Evolutionary conservation across 192 early-diverging fungal species (phyloP).

Genomic region (Podila epicladia): DNA sequence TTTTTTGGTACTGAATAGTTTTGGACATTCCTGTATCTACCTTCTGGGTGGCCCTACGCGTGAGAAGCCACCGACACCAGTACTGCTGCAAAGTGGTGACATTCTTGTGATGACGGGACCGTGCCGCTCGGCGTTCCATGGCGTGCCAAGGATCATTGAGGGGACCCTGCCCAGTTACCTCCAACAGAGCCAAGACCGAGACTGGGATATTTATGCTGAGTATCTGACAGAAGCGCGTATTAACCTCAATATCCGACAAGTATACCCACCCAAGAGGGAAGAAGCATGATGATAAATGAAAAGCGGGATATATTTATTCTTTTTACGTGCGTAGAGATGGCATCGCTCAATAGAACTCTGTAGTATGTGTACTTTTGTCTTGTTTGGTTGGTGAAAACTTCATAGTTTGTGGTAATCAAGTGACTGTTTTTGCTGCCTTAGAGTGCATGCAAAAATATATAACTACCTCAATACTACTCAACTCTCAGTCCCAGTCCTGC

Average conservation of each 20-base stretch:
- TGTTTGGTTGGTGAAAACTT: too few relatives aligned
- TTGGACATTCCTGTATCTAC: conserved; percentile 82
- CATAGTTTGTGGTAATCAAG: too few relatives aligned
- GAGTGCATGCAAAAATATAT: too few relatives aligned
- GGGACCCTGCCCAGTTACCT: conserved; percentile 76
- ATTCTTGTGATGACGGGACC: conserved; percentile 88
- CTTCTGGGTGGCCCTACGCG: conserved; percentile 80
- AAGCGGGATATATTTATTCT: too few relatives aligned
- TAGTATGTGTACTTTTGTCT: too few relatives aligned
- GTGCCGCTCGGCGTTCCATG: conserved; percentile 83
- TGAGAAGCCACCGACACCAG: conserved; percentile 73
- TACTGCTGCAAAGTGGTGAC: conserved; percentile 89
- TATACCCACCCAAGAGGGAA: conserved; percentile 47
- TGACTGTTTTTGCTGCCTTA: too few relatives aligned
- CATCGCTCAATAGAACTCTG: too few relatives aligned
- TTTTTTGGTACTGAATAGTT: too few relatives aligned
- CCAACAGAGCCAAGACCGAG: conserved; percentile 54
- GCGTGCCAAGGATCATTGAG: conserved; percentile 85
- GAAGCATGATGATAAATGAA: neutral
- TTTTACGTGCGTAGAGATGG: too few relatives aligned
- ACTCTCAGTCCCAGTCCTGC: neutral
- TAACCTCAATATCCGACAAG: conserved; percentile 95
- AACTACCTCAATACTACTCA: too few relatives aligned
- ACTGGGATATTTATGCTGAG: conserved; percentile 73
- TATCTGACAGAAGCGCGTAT: conserved; percentile 80